Evolutionary conservation across 495 filamentous ascomycete genomes (phyloP), one percentile per base, ranked within the genome.

Genomic region (Penicillium tannophilum): DNA sequence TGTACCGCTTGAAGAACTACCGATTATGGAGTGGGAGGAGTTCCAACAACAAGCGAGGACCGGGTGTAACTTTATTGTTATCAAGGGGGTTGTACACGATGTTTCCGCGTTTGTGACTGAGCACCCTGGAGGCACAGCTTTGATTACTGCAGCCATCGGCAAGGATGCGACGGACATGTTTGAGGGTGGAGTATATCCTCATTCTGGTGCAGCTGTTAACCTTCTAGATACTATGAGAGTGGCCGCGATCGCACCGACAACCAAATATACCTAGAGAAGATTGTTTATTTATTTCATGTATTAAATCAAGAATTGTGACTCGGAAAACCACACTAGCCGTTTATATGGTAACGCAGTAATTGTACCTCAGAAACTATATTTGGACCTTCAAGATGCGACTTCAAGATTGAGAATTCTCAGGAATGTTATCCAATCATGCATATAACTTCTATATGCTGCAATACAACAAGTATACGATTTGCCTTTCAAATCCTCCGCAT

Each of bases 121-220:
- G 62, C 93, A 98, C 76, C 93, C 93, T 11, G 93, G 93, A 80
- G 93, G 93, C 66, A 90, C 90, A 79, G 87, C 90, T 41, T 84
- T 96, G 74, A 96, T 96, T 81, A 84, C 77, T 51, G 89, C 87
- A 16, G 91, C 86, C 43, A 84, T 98, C 41, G 93, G 93, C 73
- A 98, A 96, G 79, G 93, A 98, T 66, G 93, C 92, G 48, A 97
- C 93, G 5, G 90, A 90, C 62, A 92, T 96, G 79, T 98, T 97
- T 80, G 92, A 92, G 59, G 93, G 92, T 74, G 55, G 45, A 30
- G 88, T 97, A 51, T 96, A 97, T 79, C 86, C 89, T 67, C 93
- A 97, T 81, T 92, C 88, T 56, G 96, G 96, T 75, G 93, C 90
- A 54, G 93, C 93, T 31, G 54, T 42, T 17, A 55, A 55, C 24